phyloP scores from a whole-genome alignment of 495 filamentous ascomycete species.

The Neurospora discreta region DNA sequence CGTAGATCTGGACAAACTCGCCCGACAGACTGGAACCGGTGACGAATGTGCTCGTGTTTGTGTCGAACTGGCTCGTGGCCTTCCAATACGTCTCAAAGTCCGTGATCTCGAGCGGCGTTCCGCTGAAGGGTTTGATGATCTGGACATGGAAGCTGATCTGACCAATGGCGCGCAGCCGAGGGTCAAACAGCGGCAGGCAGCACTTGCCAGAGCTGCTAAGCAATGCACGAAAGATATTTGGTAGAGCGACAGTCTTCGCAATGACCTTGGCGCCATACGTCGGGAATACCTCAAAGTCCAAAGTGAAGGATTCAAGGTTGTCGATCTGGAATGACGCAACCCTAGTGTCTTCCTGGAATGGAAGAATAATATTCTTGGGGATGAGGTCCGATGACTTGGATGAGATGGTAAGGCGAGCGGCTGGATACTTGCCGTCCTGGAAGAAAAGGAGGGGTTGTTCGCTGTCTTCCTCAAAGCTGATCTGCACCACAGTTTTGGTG shows the following conservation, averaged over 20 bases:
- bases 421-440: slow-evolving; percentile 90
- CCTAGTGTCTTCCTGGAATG: slow-evolving; percentile 89
- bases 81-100: slow-evolving; percentile 99
- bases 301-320: slow-evolving; percentile 77
- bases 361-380: slow-evolving; percentile 86
- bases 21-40: slow-evolving; percentile 92
- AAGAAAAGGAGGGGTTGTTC: slow-evolving; percentile 77
- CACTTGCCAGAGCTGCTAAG: slow-evolving; percentile 68
- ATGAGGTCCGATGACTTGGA: slow-evolving; percentile 93
- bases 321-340: slow-evolving; percentile 93
- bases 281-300: slow-evolving; percentile 96
- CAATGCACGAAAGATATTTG: slow-evolving; percentile 67
- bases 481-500: slow-evolving; percentile 87
- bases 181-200: slow-evolving; percentile 83
- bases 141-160: slow-evolving; percentile 89
- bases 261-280: slow-evolving; percentile 96
- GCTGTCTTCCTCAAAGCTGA: slow-evolving; percentile 65
- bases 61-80: slow-evolving; percentile 79
- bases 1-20: slow-evolving; percentile 81
- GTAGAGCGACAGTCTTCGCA: slow-evolving; percentile 84
- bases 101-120: slow-evolving; percentile 89
- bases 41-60: slow-evolving; percentile 65
- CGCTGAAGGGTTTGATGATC: slow-evolving; percentile 91
- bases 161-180: slow-evolving; percentile 83
- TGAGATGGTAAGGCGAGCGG: slow-evolving; percentile 88